phyloP scores from a whole-genome alignment of 2,329 filamentous ascomycete species.

The Xylariales sp. region DNA sequence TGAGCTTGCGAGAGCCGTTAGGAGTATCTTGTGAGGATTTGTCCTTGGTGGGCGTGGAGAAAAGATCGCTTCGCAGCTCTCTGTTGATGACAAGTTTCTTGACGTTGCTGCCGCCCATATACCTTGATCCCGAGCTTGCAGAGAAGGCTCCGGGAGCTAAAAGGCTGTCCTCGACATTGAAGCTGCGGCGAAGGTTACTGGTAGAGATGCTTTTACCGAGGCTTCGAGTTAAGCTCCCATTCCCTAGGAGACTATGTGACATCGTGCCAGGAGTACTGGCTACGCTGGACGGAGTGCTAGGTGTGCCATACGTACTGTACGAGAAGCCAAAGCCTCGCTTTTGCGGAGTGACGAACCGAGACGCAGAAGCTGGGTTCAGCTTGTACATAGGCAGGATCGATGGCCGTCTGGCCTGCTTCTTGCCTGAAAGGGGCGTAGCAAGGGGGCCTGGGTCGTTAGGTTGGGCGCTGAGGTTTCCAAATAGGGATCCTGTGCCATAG shows the following conservation, averaged over 20 bases:
- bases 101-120: slow-evolving; percentile 65
- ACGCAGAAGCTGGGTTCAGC: slow-evolving; percentile 74
- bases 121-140: slow-evolving; percentile 57
- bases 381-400: slow-evolving; percentile 83
- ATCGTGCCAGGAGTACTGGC: slow-evolving; percentile 65
- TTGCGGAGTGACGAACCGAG: slow-evolving; percentile 76
- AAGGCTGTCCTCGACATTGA: slow-evolving; percentile 79
- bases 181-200: slow-evolving; percentile 78
- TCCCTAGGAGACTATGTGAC: slow-evolving; percentile 59
- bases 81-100: slow-evolving; percentile 94
- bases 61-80: slow-evolving; percentile 70
- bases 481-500: slow-evolving; percentile 84
- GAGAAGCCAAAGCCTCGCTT: slow-evolving; percentile 88
- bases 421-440: slow-evolving; percentile 79
- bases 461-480: slow-evolving; percentile 58
- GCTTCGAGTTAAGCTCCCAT: slow-evolving; percentile 63
- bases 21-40: slow-evolving; percentile 36
- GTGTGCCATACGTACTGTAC: slow-evolving; percentile 87
- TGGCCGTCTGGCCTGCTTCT: slow-evolving; percentile 69
- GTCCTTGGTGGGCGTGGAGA: slow-evolving; percentile 55
- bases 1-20: slow-evolving; percentile 51
- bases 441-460: slow-evolving; percentile 77
- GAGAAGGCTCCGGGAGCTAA: slow-evolving; percentile 82
- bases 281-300: slow-evolving; percentile 62
- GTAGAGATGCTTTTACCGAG: slow-evolving; percentile 85